These are phyloP conservation scores for Tephrocybe rancida DNA, from an alignment of 768 basidiomycete species.

Conservation along the genomic window DNA sequence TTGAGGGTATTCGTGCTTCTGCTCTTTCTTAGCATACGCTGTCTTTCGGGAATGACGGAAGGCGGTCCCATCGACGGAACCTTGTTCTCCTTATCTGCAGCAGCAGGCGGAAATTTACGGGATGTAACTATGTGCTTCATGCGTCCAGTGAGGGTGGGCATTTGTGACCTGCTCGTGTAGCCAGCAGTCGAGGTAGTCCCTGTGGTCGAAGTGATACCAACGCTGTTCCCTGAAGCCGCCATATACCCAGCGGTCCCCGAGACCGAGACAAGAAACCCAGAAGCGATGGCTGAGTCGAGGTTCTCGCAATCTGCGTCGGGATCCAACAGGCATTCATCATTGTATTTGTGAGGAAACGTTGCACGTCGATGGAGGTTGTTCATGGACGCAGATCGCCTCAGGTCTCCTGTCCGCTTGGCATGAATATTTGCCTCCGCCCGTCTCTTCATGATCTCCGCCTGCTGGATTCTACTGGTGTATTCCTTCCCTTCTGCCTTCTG, in stretches of 20 bases:
- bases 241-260: constrained; percentile 64
- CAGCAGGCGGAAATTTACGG: constrained; percentile 43
- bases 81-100: constrained; percentile 25
- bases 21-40: constrained; percentile 65
- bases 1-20: constrained; percentile 79
- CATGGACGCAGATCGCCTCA: constrained; percentile 77
- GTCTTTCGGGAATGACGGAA: constrained; percentile 53
- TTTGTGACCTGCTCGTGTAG: constrained; percentile 44
- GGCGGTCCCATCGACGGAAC: constrained; percentile 71
- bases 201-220: constrained; percentile 87
- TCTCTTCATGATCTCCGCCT: constrained; percentile 36
- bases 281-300: constrained; percentile 63
- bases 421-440: constrained; percentile 38
- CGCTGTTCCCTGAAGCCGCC: constrained; percentile 95
- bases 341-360: constrained; percentile 27
- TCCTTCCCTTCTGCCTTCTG: constrained; percentile 42
- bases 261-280: constrained; percentile 68
- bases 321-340: constrained; percentile 32
- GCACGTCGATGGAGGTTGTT: constrained; percentile 68
- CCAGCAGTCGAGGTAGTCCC: constrained; percentile 79
- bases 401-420: constrained; percentile 44
- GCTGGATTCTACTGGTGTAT: constrained; percentile 32
- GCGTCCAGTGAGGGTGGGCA: constrained; percentile 58
- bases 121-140: constrained; percentile 72
- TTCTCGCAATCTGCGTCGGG: constrained; percentile 47